These are phyloP conservation scores for Geosmithia putterillii DNA, from an alignment of 2,329 filamentous ascomycete genomes.

Conservation along the genomic window DNA sequence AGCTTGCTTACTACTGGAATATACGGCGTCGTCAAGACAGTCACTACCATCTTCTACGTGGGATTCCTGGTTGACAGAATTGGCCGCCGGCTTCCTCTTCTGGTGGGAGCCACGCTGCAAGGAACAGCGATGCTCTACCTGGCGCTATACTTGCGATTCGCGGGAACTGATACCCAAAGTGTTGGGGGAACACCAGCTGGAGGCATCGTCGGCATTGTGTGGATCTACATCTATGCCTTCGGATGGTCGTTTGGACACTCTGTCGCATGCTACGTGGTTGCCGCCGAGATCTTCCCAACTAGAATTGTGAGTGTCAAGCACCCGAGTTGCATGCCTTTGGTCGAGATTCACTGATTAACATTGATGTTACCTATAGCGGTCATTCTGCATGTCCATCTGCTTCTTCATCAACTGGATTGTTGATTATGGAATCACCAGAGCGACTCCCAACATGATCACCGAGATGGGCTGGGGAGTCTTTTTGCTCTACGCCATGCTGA, in stretches of 20 bases:
- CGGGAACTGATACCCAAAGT: constrained; percentile 9
- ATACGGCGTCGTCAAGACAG: constrained; percentile 13
- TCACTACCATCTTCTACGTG: constrained; percentile 10
- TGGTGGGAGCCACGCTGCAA: constrained; percentile 10
- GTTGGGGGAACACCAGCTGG: constrained; percentile 20
- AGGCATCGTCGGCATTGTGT: constrained; percentile 24
- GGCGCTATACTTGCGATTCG: constrained; percentile 20
- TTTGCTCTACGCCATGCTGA: constrained; percentile 5
- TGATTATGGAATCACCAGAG: constrained; percentile 15
- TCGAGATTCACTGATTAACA: no score
- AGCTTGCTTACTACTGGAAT: constrained; percentile 22
- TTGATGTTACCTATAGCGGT: constrained; percentile 7
- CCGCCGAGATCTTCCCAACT: constrained; percentile 16
- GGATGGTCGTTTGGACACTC: constrained; percentile 12
- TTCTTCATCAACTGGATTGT: constrained; percentile 16
- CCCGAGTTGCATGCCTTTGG: no score
- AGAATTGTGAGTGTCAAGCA: constrained; percentile 6
- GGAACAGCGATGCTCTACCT: constrained; percentile 13
- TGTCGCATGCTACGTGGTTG: constrained; percentile 9
- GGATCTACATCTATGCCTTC: constrained; percentile 18
- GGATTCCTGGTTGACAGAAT: constrained; percentile 17
- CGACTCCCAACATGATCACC: constrained; percentile 11
- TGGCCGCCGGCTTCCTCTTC: constrained; percentile 12
- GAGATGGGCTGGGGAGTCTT: constrained; percentile 5
- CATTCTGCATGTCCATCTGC: constrained; percentile 11